A percentile compares a stretch with the other conserved stretches of the same genome.
Evolutionary conservation across 495 filamentous ascomycete species (phyloP).

Genomic region (Aspergillus affinis): DNA sequence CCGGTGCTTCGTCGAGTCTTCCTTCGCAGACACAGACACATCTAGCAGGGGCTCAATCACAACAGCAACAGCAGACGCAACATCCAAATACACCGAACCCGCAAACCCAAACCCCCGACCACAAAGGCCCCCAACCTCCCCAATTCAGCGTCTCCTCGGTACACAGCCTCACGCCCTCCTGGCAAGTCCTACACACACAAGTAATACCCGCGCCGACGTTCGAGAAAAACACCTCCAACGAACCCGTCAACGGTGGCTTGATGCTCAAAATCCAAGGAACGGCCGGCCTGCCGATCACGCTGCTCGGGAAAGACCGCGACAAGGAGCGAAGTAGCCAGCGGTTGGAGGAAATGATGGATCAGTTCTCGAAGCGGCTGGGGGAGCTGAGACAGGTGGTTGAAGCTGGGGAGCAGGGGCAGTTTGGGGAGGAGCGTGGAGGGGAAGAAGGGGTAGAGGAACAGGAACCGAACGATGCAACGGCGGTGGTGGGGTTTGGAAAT

Average conservation of each 20-base stretch:
- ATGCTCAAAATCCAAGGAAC: slow-evolving; percentile 71
- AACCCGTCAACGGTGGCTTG: slow-evolving; percentile 38
- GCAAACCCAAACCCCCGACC: slow-evolving; percentile 22
- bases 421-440: background rate
- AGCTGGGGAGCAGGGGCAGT: slow-evolving; percentile 18
- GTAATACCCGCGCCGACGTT: slow-evolving; percentile 59
- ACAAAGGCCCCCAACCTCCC: slow-evolving; percentile 14
- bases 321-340: slow-evolving; percentile 36
- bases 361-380: slow-evolving; percentile 66
- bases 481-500: background rate
- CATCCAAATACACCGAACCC: slow-evolving; percentile 9
- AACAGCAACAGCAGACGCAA: slow-evolving; percentile 33
- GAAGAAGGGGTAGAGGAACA: background rate
- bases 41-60: slow-evolving; percentile 1
- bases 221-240: slow-evolving; percentile 44
- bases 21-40: background rate
- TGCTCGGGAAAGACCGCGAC: slow-evolving; percentile 30
- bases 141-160: slow-evolving; percentile 45
- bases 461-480: background rate
- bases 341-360: slow-evolving; percentile 57
- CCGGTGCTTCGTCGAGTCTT: background rate
- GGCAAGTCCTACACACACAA: slow-evolving; percentile 52
- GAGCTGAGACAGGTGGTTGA: slow-evolving; percentile 49
- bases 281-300: slow-evolving; percentile 29
- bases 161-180: slow-evolving; percentile 51